Conservation (phyloP, 2,329 filamentous ascomycete species). For the Penicillium verrucosum region DNA sequence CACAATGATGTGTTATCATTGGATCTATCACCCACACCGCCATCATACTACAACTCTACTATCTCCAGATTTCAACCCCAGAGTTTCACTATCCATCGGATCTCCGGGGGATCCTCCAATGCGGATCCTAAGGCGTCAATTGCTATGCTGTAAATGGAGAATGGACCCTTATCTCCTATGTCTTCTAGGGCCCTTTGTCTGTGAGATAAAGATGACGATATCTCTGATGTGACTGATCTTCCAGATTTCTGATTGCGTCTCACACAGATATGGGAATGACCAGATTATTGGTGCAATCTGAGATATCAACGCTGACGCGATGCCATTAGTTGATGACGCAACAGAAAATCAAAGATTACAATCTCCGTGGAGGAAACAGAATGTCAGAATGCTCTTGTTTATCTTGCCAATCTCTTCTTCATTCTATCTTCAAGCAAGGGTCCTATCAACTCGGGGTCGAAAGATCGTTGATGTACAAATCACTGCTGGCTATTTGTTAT, state of each 20-base stretch:
- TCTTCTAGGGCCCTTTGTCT: background rate
- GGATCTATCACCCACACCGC: constrained; percentile 8
- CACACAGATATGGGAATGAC: background rate
- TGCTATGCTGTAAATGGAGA: background rate
- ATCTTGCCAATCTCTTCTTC: background rate
- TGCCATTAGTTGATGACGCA: background rate
- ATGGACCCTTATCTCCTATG: constrained; percentile 1
- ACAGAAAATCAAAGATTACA: background rate
- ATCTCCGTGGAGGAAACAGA: background rate
- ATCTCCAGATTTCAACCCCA: constrained; percentile 26
- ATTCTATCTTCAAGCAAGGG: background rate
- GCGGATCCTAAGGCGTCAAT: constrained; percentile 1
- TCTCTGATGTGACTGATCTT: constrained; percentile 5
- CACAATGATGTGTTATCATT: background rate
- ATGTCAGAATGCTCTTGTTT: background rate
- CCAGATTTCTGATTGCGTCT: background rate
- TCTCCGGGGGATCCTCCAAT: constrained; percentile 16
- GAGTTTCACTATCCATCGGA: constrained; percentile 9
- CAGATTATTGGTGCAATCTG: background rate
- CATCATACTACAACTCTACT: constrained; percentile 7
- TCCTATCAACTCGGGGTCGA: background rate
- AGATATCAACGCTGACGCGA: background rate
- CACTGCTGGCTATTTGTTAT: background rate
- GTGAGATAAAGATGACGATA: background rate
- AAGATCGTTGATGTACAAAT: background rate